Percentiles rank a stretch among this genome's conserved stretches.
phyloP scores from a whole-genome alignment of 176 grass and related monocot species.

The Oryza meridionalis region DNA sequence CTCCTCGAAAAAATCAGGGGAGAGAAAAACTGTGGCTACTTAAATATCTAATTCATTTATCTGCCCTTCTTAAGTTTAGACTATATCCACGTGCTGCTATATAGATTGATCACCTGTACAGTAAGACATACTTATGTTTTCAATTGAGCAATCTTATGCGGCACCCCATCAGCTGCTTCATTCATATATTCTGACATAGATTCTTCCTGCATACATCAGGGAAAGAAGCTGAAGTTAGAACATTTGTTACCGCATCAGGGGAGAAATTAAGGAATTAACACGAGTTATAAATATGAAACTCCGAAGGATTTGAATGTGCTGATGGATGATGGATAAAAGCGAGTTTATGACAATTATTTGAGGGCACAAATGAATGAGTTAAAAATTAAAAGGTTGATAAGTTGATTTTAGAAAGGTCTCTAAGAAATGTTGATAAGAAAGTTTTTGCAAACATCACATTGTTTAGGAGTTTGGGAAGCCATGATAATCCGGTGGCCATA shows the following conservation, averaged over 20 bases:
- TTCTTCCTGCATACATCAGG: slow-evolving; percentile 46
- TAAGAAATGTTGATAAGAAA: no score
- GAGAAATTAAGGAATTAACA: neutral
- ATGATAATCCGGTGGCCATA: no score
- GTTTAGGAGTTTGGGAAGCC: no score
- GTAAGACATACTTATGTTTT: slow-evolving; percentile 23
- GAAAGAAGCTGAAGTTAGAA: neutral
- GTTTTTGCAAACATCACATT: no score
- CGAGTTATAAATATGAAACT: slow-evolving; percentile 9
- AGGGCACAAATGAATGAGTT: no score
- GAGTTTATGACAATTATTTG: no score
- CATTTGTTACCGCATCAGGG: neutral
- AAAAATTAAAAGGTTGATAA: no score
- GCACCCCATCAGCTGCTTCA: slow-evolving; percentile 34
- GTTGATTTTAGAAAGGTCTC: no score
- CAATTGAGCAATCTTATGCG: slow-evolving; percentile 37
- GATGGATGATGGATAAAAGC: no score
- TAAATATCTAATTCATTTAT: neutral
- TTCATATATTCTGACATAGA: slow-evolving; percentile 40
- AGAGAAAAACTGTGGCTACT: neutral
- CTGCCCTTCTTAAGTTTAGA: neutral
- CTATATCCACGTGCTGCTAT: neutral
- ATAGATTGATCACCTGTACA: neutral
- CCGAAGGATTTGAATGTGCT: neutral
- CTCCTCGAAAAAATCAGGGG: slow-evolving; percentile 6